Evolutionary conservation across 2,329 filamentous ascomycete genomes (phyloP), one percentile per base, ranked within the genome.

Genomic region (Ophiostoma pallidulum): DNA sequence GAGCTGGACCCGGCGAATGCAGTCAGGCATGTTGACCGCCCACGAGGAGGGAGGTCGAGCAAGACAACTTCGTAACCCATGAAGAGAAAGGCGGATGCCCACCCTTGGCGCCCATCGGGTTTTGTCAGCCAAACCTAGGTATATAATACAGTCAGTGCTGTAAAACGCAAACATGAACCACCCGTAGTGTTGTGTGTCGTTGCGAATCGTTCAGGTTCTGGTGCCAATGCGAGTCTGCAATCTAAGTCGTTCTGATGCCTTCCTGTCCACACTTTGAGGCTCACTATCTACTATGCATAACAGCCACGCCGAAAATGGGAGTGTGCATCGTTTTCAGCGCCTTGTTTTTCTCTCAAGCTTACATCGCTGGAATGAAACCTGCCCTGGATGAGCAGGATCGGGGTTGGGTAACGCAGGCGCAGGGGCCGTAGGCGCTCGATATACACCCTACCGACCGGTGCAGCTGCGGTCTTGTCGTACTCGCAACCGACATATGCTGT

Each of bases 71-170:
- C 58, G 41, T 68, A 68, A 3, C 70, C 70, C 20, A 61, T 53
- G 0, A 54, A 53, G 1, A 71, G 54, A 40, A 75, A 74, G 45
- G 59, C 68, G 0, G 65, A 64, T 0, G 69, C 66, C 71, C 71
- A 75, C 8, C 71, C 71, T 1, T 62, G 60, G 2, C 61, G 54
- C 13, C 65, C 64, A 47, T 75, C 70, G 6, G 73, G 71, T 16
- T 71, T 76, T 32, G 66, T 66, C 13, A 68, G 55, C 63, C 64
- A 71, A 41, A 66, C 57, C 64, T 68, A 41, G 18, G 14, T 18
- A 18, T 9, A 2, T 28, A 28, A 14, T 22, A 12, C 18, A 19
- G 32, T 22, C 13, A 16, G 26, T 14, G n/a, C n/a, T n/a, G n/a
- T n/a, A n/a, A n/a, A n/a, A n/a, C n/a, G n/a, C n/a, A n/a, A n/a